phyloP scores from a whole-genome alignment of 2,329 filamentous ascomycete species.

The Curvularia sp. region DNA sequence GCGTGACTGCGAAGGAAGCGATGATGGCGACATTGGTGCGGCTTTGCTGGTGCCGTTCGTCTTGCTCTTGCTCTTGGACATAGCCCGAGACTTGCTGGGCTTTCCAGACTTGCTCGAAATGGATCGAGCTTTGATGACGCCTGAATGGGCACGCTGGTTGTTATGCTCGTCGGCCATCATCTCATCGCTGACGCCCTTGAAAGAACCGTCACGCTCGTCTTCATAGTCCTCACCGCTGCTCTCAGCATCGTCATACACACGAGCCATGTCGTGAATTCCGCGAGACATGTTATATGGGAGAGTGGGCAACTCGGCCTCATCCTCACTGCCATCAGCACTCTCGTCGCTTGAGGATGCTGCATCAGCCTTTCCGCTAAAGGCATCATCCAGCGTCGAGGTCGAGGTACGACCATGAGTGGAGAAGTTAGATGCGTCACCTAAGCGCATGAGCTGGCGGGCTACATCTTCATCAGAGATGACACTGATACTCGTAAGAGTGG shows the following conservation, averaged over 20 bases:
- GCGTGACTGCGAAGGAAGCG: conserved; percentile 71
- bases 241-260: conserved; percentile 59
- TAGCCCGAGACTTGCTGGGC: conserved; percentile 49
- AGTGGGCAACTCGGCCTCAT: conserved; percentile 56
- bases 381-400: conserved; percentile 90
- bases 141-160: conserved; percentile 53
- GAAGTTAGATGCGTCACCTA: conserved; percentile 92
- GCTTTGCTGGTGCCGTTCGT: conserved; percentile 48
- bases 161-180: conserved; percentile 47
- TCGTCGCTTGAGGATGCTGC: conserved; percentile 57
- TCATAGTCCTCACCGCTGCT: conserved; percentile 68
- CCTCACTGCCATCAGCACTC: conserved; percentile 77
- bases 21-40: conserved; percentile 62
- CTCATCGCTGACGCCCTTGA: conserved; percentile 63
- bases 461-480: conserved; percentile 97
- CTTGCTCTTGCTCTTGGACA: conserved; percentile 62
- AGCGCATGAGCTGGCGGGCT: conserved; percentile 92
- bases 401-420: conserved; percentile 87
- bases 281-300: conserved; percentile 39
- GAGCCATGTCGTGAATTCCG: conserved; percentile 35
- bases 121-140: conserved; percentile 46
- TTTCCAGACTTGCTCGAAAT: conserved; percentile 52
- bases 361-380: conserved; percentile 88
- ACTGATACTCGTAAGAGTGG: conserved; percentile 81
- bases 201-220: conserved; percentile 58